A percentile compares a stretch with the other conserved stretches of the same genome.
These are phyloP conservation scores for Malus hybrid DNA, from an alignment of 331 rosid genomes.

Conservation along the genomic window DNA sequence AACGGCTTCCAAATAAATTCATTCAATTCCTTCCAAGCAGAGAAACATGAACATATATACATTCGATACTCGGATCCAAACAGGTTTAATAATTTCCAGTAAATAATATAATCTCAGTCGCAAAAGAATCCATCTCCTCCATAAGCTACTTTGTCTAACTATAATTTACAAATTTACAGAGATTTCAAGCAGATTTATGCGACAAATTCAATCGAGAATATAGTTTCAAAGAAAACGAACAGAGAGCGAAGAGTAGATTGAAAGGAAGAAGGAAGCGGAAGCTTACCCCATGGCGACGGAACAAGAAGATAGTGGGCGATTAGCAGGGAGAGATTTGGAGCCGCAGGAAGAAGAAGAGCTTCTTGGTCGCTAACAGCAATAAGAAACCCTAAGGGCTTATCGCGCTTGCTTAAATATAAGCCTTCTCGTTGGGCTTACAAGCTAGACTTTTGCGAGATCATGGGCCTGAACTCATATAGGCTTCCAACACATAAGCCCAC, in stretches of 20 bases:
- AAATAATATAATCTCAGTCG: not conserved
- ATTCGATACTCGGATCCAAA: not conserved
- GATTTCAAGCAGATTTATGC: not conserved
- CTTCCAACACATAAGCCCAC: not conserved
- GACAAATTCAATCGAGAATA: not conserved
- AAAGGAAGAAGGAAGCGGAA: not conserved
- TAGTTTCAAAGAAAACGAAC: not conserved
- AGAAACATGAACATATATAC: not conserved
- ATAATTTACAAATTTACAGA: not conserved
- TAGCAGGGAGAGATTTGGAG: not conserved
- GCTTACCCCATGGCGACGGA: constrained; percentile 46
- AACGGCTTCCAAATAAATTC: too few relatives aligned
- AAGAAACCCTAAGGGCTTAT: constrained; percentile 29
- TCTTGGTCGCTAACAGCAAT: constrained; percentile 2
- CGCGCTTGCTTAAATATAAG: not conserved
- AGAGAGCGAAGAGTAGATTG: not conserved
- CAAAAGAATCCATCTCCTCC: too few relatives aligned
- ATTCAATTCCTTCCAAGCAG: too few relatives aligned
- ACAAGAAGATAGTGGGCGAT: not conserved
- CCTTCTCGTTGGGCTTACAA: not conserved
- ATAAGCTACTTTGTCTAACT: not conserved
- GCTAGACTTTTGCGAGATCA: not conserved
- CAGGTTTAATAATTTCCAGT: not conserved
- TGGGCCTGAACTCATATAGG: not conserved
- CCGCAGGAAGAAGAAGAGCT: constrained; percentile 3